Base-by-base conservation (phyloP, 306 rosid species). In the Heteromeles arbutifolia region DNA sequence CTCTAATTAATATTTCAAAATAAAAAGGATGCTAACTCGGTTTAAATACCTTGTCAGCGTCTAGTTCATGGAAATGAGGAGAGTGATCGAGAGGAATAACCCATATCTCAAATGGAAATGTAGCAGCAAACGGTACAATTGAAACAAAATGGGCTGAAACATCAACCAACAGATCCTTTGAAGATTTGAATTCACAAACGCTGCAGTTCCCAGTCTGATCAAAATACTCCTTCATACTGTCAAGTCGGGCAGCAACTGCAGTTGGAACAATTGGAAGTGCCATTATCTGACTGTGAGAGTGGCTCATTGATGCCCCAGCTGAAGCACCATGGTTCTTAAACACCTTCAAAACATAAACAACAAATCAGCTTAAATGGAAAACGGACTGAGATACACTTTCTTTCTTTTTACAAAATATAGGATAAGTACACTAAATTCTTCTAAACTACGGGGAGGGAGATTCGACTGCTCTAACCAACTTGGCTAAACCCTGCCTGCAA, bases 21-120 rank as follows among this genome's bases (percentile, higher is more conserved):
- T 4, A 45, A 24, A 26, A 29, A 45, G 50, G 21, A 69, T 69
- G 15, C 41, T 9, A 9, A 8, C 44, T 39, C 12, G 44, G 44
- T 39, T 39, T 39, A 6, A 34, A n/a, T 81, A 92, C 96, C 93
- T 85, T 87, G 28, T 87, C 88, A 12, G 5, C 81, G 71, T 84
- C 88, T 65, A 93, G 78, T 37, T 90, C 86, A 66, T 90, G 96
- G 80, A 90, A 89, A 80, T 90, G 94, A 32, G 91, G 77, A 78
- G 87, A 79, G 84, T 93, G 98, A 69, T 80, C 58, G 41, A 81
- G 86, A 41, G 98, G 96, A 86, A 90, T 80, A 75, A 93, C 84
- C 96, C 98, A 93, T 62, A 89, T 89, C 96, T 93, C 98, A 65
- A 90, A 92, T 14, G 98, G 98, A 78, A 75, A 90, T 9, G 89